Evolutionary conservation across 257 asterid species (phyloP).

Genomic region (Solanum virginianum): DNA sequence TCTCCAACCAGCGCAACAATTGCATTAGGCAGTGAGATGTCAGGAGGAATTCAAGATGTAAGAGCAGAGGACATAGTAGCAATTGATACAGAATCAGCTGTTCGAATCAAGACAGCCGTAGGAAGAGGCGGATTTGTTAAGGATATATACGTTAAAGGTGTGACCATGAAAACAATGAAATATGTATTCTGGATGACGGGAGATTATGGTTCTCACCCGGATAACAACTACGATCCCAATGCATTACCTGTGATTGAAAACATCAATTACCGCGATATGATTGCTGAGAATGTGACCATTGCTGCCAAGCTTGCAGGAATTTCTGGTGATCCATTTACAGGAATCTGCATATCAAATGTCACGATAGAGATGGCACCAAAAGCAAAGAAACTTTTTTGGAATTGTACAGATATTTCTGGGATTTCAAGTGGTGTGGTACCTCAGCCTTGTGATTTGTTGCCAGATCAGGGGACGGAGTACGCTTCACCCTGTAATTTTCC

Average conservation of each 20-base stretch:
- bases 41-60: conserved; percentile 84
- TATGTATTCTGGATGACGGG: conserved; percentile 98
- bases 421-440: conserved; percentile 64
- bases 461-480: conserved; percentile 21
- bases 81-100: conserved; percentile 71
- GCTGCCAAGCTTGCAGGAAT: conserved; percentile 53
- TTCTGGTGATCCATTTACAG: conserved; percentile 42
- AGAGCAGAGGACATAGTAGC: conserved; percentile 73
- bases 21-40: conserved; percentile 97
- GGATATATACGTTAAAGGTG: conserved; percentile 56
- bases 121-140: conserved; percentile 91
- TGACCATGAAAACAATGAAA: conserved; percentile 86
- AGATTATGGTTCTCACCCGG: conserved; percentile 84
- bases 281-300: conserved; percentile 86
- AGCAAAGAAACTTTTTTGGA: conserved; percentile 69
- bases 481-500: conserved; percentile 45
- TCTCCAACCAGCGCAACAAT: conserved; percentile 82
- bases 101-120: conserved; percentile 70
- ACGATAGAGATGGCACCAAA: conserved; percentile 48
- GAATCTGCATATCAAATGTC: conserved; percentile 70
- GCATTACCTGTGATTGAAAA: conserved; percentile 76
- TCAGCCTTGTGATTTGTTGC: conserved; percentile 47
- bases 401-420: conserved; percentile 70
- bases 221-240: conserved; percentile 63
- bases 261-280: conserved; percentile 69